phyloP scores from a whole-genome alignment of 345 rosid species.

The Camelina hispida region DNA sequence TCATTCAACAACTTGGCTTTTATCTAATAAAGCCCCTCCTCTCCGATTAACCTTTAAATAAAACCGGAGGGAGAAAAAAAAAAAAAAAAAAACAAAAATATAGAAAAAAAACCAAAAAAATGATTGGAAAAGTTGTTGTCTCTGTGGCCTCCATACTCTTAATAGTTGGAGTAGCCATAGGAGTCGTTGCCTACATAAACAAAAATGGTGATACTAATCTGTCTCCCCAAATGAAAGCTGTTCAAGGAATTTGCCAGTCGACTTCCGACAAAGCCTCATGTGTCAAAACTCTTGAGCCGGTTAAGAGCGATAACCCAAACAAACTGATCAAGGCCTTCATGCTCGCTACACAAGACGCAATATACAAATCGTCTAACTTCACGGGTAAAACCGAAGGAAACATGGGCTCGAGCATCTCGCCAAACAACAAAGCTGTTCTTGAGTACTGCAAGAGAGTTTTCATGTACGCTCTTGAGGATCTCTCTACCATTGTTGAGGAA shows the following conservation, averaged over 20 bases:
- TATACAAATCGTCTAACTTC: slow-evolving; percentile 47
- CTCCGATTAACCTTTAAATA: slow-evolving; percentile 43
- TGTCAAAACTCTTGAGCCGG: slow-evolving; percentile 52
- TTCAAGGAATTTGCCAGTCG: slow-evolving; percentile 49
- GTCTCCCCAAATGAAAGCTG: slow-evolving; percentile 51
- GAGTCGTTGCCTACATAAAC: slow-evolving; percentile 48
- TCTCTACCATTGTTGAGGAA: slow-evolving; percentile 42
- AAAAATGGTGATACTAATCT: slow-evolving; percentile 6
- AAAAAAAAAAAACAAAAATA: slow-evolving; percentile 13
- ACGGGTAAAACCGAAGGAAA: slow-evolving; percentile 45
- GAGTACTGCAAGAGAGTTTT: slow-evolving; percentile 49
- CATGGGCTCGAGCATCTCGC: slow-evolving; percentile 44
- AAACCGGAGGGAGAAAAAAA: slow-evolving; percentile 42
- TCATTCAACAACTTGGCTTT: slow-evolving; percentile 46
- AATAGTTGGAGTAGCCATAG: slow-evolving; percentile 53
- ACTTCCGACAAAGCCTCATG: slow-evolving; percentile 64
- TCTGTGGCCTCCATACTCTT: slow-evolving; percentile 58
- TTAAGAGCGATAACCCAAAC: slow-evolving; percentile 58
- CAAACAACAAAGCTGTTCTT: slow-evolving; percentile 49
- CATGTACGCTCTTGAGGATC: slow-evolving; percentile 47
- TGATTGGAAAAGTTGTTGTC: slow-evolving; percentile 50
- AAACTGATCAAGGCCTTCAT: slow-evolving; percentile 52
- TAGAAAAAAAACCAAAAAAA: slow-evolving; percentile 18
- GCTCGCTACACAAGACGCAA: slow-evolving; percentile 45
- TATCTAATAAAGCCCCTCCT: slow-evolving; percentile 45